Percentiles rank a stretch among this genome's conserved stretches.
Conservation (phyloP, 2,329 filamentous ascomycete genomes). For the Juglanconis oblonga region DNA sequence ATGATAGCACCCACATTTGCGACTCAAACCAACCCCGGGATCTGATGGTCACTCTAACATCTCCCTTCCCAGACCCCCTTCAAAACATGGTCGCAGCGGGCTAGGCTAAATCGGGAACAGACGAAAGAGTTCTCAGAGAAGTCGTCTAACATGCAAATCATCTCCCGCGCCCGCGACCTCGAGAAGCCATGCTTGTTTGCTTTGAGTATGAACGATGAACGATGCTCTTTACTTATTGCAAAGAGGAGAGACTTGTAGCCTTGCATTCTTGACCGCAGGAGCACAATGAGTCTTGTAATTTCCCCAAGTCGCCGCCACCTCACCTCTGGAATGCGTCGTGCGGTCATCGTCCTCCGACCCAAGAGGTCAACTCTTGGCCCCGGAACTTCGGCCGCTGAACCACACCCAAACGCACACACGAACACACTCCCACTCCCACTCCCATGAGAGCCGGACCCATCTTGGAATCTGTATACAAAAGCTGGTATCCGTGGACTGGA, state of each 20-base stretch:
- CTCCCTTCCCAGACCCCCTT: conserved; percentile 10
- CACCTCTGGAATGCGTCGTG: conserved; percentile 10
- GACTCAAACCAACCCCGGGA: neutral
- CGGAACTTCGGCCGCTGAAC: neutral
- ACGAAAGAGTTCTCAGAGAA: neutral
- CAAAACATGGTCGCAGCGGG: neutral
- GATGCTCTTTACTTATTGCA: too few species aligned
- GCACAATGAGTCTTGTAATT: neutral
- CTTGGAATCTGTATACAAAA: too few species aligned
- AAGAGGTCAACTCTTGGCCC: neutral
- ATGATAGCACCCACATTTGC: neutral
- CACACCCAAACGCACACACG: neutral
- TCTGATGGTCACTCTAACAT: neutral
- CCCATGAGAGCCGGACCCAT: too few species aligned
- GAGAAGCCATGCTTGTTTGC: neutral
- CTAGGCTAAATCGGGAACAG: neutral
- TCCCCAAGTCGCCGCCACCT: neutral
- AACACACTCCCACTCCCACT: neutral
- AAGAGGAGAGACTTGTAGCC: too few species aligned
- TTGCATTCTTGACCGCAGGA: neutral
- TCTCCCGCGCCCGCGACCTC: conserved; percentile 1
- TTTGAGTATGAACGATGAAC: neutral
- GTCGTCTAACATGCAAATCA: conserved; percentile 7
- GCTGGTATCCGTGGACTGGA: too few species aligned
- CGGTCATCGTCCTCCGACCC: conserved; percentile 8